Conservation (phyloP, 495 filamentous ascomycete species). For the Penicillium bovifimosum region DNA sequence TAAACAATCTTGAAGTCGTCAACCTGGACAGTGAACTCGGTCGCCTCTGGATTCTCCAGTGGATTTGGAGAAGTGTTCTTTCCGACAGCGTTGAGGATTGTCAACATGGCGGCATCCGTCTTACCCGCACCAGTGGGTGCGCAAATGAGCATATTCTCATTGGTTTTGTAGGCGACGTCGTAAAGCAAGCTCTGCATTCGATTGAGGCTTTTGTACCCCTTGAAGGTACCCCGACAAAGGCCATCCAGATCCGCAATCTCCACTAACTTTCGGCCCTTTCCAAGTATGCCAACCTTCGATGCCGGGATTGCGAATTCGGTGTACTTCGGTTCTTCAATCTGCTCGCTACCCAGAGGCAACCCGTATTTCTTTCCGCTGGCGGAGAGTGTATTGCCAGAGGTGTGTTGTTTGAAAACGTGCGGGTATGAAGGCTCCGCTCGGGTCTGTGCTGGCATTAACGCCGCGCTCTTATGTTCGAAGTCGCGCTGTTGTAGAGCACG, state of each 20-base stretch:
- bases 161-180: constrained; percentile 91
- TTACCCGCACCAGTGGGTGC: constrained; percentile 98
- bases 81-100: constrained; percentile 80
- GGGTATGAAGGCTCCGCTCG: constrained; percentile 70
- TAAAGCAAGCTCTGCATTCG: constrained; percentile 97
- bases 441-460: constrained; percentile 56
- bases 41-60: constrained; percentile 62
- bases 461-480: constrained; percentile 72
- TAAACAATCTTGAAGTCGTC: constrained; percentile 76
- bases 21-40: constrained; percentile 68
- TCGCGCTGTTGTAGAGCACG: constrained; percentile 68
- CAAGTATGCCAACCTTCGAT: constrained; percentile 67
- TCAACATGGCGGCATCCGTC: constrained; percentile 97
- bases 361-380: constrained; percentile 70
- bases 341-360: constrained; percentile 60
- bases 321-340: constrained; percentile 63
- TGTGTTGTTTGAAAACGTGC: constrained; percentile 81
- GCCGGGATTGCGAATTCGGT: constrained; percentile 87
- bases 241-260: constrained; percentile 80
- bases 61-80: constrained; percentile 81
- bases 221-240: constrained; percentile 85
- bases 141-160: constrained; percentile 98
- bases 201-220: constrained; percentile 87
- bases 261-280: constrained; percentile 64
- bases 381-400: constrained; percentile 76